Evolutionary conservation across 257 asterid genomes (phyloP), one percentile per base, ranked within the genome.

Genomic region (Knoxia roxburghii): DNA sequence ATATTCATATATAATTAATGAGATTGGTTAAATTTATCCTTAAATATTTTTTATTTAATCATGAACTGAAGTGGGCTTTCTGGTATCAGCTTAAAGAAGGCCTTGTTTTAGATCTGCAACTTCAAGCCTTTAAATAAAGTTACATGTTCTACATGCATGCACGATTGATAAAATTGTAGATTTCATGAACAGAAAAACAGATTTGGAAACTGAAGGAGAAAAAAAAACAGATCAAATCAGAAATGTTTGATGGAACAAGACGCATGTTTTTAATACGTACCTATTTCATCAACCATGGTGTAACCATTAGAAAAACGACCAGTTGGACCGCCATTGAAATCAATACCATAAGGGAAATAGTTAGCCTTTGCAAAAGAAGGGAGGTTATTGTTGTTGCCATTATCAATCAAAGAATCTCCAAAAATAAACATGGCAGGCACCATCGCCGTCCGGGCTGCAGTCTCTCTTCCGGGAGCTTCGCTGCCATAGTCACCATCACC

Each of bases 361-460:
- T 92, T 89, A 30, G 97, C 97, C 73, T 89, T 92, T 2, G 97
- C 97, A 10, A 87, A 73, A 78, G 98, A 89, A 53, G 87, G 70
- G 24, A 92, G 68, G 43, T 84, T 50, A 33, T 92, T 92, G 71
- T 92, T 92, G 77, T 92, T 92, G 24, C 98, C 98, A 77, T 87
- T 92, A 64, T 92, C 98, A 13, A 87, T 84, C 73, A 89, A 74
- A 18, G 98, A 92, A 68, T 92, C 98, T 14, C 96, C 98, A 70
- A 92, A 92, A 3, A 87, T 68, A 40, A 92, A 92, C 94, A 92
- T 76, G 13, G 98, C 98, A 4, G 96, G 97, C 9, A 82, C 96
- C 62, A 77, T 72, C 13, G 73, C 57, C 46, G 71, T 69, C 43
- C 70, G 43, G 1, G 56, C 60, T 14, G 51, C 70, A 4, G 32